These are phyloP conservation scores for Huntiella decipiens DNA, from an alignment of 2,329 filamentous ascomycete species.

Conservation along the genomic window DNA sequence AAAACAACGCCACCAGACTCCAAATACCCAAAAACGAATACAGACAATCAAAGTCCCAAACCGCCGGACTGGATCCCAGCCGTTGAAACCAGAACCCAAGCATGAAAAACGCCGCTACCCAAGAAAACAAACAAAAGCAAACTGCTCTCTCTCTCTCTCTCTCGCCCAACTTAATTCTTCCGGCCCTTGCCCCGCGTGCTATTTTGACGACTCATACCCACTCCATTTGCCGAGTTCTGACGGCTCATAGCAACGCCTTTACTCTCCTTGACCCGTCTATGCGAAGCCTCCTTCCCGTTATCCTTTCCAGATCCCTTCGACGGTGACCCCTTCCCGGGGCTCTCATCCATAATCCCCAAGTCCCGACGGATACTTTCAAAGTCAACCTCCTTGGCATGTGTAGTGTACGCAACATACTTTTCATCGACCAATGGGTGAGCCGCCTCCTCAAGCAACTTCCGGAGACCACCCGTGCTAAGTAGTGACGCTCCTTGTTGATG, in stretches of 20 bases:
- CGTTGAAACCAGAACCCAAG: neutral
- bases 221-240: slow-evolving; percentile 35
- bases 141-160: too few species aligned
- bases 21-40: too few species aligned
- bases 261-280: slow-evolving; percentile 34
- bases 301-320: slow-evolving; percentile 1
- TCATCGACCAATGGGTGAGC: slow-evolving; percentile 28
- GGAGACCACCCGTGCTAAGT: slow-evolving; percentile 32
- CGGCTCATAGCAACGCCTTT: slow-evolving; percentile 30
- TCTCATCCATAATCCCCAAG: slow-evolving; percentile 27
- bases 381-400: slow-evolving; percentile 23
- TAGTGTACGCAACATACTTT: slow-evolving; percentile 28
- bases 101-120: too few species aligned
- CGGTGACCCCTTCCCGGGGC: slow-evolving; percentile 16
- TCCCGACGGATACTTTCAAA: slow-evolving; percentile 31
- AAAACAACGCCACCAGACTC: too few species aligned
- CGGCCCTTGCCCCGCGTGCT: slow-evolving; percentile 30
- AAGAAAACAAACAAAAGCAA: too few species aligned
- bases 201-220: slow-evolving; percentile 35
- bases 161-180: slow-evolving; percentile 15
- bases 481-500: slow-evolving; percentile 37
- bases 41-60: too few species aligned
- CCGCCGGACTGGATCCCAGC: neutral
- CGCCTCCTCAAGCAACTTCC: slow-evolving; percentile 36
- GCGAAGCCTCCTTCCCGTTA: slow-evolving; percentile 13